Evolutionary conservation across 768 basidiomycete genomes (phyloP).

Genomic region (Leccinum subgranulosum): DNA sequence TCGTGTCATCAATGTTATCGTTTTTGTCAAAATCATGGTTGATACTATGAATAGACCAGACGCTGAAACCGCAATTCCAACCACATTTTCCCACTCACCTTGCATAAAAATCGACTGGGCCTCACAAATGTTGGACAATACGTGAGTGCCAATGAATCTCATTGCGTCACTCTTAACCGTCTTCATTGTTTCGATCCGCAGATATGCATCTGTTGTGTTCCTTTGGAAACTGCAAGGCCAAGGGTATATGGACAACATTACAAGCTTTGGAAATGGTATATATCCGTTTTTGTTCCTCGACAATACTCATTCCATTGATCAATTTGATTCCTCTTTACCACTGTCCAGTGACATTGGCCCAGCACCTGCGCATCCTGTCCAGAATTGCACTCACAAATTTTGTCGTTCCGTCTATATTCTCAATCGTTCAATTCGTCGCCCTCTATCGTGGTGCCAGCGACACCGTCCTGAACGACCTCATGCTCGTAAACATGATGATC

Average conservation of each 20-base stretch:
- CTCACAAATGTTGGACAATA: constrained; percentile 27
- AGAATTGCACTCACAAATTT: constrained; percentile 33
- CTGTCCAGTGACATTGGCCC: constrained; percentile 13
- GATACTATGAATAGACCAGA: constrained; percentile 9
- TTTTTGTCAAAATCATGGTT: constrained; percentile 18
- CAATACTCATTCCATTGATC: background rate
- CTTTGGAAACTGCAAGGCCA: constrained; percentile 9
- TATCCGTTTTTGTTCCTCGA: background rate
- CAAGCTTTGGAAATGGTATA: background rate
- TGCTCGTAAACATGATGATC: constrained; percentile 5
- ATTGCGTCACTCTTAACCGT: too few species aligned
- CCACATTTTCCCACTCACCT: constrained; percentile 13
- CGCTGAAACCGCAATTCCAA: background rate
- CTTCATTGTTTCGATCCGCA: background rate
- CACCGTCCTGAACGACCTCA: background rate
- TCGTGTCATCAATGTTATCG: constrained; percentile 18
- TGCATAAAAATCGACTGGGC: constrained; percentile 32
- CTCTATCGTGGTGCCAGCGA: background rate
- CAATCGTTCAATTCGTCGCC: constrained; percentile 16
- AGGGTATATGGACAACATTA: background rate
- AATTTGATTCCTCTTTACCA: background rate
- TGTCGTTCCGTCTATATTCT: constrained; percentile 30
- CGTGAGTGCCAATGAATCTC: constrained; percentile 3
- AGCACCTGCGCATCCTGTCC: constrained; percentile 25
- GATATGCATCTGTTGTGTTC: constrained; percentile 9